Conservation (phyloP, 2,329 filamentous ascomycete species). For the Colletotrichum melonis region DNA sequence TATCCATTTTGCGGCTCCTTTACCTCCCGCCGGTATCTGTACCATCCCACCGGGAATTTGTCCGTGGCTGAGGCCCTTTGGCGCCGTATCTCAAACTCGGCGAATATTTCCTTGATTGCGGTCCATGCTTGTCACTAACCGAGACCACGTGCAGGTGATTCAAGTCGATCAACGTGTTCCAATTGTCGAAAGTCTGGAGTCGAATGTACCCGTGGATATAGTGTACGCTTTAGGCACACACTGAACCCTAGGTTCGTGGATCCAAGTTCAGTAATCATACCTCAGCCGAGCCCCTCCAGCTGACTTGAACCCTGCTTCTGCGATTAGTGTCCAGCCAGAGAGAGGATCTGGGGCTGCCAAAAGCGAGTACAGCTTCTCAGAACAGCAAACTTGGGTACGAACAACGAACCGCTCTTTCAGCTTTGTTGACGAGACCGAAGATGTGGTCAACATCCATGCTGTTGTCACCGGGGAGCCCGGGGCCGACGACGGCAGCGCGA, state of each 20-base stretch:
- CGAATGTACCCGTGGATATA: slow-evolving; percentile 43
- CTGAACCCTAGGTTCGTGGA: slow-evolving; percentile 42
- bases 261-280: slow-evolving; percentile 5
- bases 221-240: slow-evolving; percentile 43
- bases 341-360: slow-evolving; percentile 20
- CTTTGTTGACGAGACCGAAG: slow-evolving; percentile 44
- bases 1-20: background rate
- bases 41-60: background rate
- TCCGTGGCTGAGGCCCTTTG: background rate
- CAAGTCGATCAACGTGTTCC: slow-evolving; percentile 35
- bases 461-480: background rate
- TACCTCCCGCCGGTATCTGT: background rate
- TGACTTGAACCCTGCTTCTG: background rate
- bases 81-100: background rate
- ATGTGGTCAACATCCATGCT: slow-evolving; percentile 43
- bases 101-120: slow-evolving; percentile 7
- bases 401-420: slow-evolving; percentile 40
- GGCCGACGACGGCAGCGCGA: background rate
- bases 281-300: background rate
- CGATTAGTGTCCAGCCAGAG: slow-evolving; percentile 14
- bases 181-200: slow-evolving; percentile 42
- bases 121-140: background rate
- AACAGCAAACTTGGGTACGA: slow-evolving; percentile 43
- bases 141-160: slow-evolving; percentile 8
- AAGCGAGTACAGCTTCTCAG: slow-evolving; percentile 39